These are phyloP conservation scores for Coffea eugenioides DNA, from an alignment of 257 asterid species.

Conservation along the genomic window DNA sequence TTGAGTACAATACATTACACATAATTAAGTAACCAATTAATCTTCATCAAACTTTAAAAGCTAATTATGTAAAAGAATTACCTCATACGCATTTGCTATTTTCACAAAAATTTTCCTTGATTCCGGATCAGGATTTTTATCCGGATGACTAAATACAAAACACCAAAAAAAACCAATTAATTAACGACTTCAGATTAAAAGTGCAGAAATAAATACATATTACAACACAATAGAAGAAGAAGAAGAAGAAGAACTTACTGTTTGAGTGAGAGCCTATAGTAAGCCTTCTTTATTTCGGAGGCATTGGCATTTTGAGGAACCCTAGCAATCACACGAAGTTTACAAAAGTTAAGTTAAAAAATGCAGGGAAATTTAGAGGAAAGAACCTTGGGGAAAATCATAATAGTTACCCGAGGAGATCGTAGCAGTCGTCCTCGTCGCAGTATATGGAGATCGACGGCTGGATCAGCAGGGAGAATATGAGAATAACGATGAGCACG, in stretches of 20 bases:
- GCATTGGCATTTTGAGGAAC: slow-evolving; percentile 45
- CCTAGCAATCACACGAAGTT: slow-evolving; percentile 30
- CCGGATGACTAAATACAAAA: slow-evolving; percentile 65
- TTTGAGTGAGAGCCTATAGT: slow-evolving; percentile 73
- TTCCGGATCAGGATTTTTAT: slow-evolving; percentile 90
- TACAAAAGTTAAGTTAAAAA: neutral
- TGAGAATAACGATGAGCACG: slow-evolving; percentile 37
- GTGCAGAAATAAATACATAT: neutral
- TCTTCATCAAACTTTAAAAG: too few relatives aligned
- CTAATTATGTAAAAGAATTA: neutral
- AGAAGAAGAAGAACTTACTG: slow-evolving; percentile 35
- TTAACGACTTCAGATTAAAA: neutral
- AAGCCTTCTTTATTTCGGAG: slow-evolving; percentile 47
- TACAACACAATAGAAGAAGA: neutral
- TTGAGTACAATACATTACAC: neutral
- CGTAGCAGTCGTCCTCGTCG: slow-evolving; percentile 93
- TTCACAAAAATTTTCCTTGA: slow-evolving; percentile 71
- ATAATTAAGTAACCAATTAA: neutral
- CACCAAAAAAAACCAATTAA: neutral
- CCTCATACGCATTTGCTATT: neutral
- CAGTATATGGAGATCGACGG: slow-evolving; percentile 84
- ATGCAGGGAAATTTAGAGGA: neutral
- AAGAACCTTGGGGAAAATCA: neutral
- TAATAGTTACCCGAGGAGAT: slow-evolving; percentile 69
- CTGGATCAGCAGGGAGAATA: slow-evolving; percentile 52